These are phyloP conservation scores for Aspergillus hiratsukae DNA, from an alignment of 2,329 filamentous ascomycete species.

Conservation along the genomic window DNA sequence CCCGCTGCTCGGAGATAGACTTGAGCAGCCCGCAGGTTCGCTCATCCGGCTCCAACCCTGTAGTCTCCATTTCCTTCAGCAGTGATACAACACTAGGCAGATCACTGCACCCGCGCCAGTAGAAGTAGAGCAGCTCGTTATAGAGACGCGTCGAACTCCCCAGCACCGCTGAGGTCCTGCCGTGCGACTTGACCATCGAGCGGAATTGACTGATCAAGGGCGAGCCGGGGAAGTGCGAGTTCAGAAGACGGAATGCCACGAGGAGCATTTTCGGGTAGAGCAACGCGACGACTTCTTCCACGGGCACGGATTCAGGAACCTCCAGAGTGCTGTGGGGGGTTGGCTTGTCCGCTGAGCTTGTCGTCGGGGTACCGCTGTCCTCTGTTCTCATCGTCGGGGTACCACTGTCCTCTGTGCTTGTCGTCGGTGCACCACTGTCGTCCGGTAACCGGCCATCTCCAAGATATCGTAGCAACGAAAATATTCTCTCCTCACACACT, in stretches of 20 bases:
- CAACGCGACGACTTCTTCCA: constrained; percentile 28
- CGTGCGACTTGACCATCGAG: constrained; percentile 36
- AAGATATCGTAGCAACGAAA: constrained; percentile 32
- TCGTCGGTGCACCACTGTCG: not conserved
- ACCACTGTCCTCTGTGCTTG: not conserved
- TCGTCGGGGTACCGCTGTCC: not conserved
- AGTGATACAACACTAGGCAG: constrained; percentile 37
- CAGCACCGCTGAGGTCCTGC: constrained; percentile 40
- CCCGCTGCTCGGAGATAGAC: constrained; percentile 25
- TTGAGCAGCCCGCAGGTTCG: constrained; percentile 31
- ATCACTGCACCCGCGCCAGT: constrained; percentile 40
- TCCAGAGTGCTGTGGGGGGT: constrained; percentile 15
- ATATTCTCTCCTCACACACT: constrained; percentile 37
- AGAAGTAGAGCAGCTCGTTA: constrained; percentile 41
- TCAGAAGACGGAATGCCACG: constrained; percentile 37
- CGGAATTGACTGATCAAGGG: constrained; percentile 38
- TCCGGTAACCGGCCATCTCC: constrained; percentile 1
- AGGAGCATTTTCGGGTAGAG: constrained; percentile 41
- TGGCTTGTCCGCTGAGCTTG: not conserved
- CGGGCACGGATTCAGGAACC: constrained; percentile 29
- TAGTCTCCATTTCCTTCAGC: constrained; percentile 42
- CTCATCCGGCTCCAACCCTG: constrained; percentile 34
- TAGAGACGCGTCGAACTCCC: constrained; percentile 40
- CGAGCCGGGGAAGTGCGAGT: constrained; percentile 38
- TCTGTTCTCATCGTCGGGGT: not conserved